A percentile compares a stretch with the other conserved stretches of the same genome.
Evolutionary conservation across 1,284 basidiomycete genomes (phyloP).

Genomic region (Rhizoctonia solani): DNA sequence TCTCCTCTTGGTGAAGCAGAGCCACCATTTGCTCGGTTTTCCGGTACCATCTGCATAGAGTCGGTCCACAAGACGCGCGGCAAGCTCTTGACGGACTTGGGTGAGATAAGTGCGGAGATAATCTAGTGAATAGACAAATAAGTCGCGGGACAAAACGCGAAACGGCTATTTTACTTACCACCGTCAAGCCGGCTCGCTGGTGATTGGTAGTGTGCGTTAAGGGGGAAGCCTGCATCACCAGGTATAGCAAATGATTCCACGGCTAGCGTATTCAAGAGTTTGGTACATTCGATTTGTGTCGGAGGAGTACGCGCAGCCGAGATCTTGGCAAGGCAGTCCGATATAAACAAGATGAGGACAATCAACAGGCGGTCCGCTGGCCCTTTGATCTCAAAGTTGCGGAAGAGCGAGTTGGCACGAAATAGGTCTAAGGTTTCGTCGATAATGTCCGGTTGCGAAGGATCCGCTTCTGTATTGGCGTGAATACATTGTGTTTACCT

Average conservation of each 20-base stretch:
- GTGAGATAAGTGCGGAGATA: slow-evolving; percentile 88
- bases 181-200: slow-evolving; percentile 80
- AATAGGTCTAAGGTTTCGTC: slow-evolving; percentile 98
- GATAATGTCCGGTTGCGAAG: slow-evolving; percentile 83
- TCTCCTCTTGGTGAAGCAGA: slow-evolving; percentile 96
- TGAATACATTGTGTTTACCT: slow-evolving; percentile 34
- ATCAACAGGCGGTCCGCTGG: slow-evolving; percentile 96
- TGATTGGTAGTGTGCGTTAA: slow-evolving; percentile 90
- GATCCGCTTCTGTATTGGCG: slow-evolving; percentile 59
- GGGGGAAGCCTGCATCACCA: slow-evolving; percentile 92
- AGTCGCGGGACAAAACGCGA: background rate
- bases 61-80: slow-evolving; percentile 81
- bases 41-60: slow-evolving; percentile 85
- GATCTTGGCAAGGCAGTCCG: slow-evolving; percentile 93
- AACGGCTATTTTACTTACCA: slow-evolving; percentile 58
- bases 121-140: slow-evolving; percentile 53
- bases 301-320: slow-evolving; percentile 67
- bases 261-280: slow-evolving; percentile 86
- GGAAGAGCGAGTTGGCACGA: slow-evolving; percentile 98
- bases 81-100: slow-evolving; percentile 91
- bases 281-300: slow-evolving; percentile 83
- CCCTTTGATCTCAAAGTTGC: slow-evolving; percentile 99
- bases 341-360: slow-evolving; percentile 97
- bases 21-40: slow-evolving; percentile 99
- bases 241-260: slow-evolving; percentile 93